Evolutionary conservation across 306 rosid species (phyloP).

Genomic region (Hylodesmum podocarpum): DNA sequence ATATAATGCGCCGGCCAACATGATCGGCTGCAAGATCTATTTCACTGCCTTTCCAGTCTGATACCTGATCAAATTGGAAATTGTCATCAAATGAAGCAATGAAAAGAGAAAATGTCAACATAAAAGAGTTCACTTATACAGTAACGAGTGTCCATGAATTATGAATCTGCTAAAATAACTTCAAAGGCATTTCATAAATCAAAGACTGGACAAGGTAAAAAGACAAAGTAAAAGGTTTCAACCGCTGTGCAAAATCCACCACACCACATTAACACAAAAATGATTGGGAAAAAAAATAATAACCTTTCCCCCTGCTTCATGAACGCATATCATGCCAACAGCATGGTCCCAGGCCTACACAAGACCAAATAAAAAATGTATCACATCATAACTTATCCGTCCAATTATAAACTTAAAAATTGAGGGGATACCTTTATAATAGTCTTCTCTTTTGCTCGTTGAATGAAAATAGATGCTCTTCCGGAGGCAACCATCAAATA

Average conservation of each 20-base stretch:
- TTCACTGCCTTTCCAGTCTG: slow-evolving; percentile 77
- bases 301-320: slow-evolving; percentile 50
- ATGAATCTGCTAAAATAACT: neutral
- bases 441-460: slow-evolving; percentile 38
- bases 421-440: slow-evolving; percentile 32
- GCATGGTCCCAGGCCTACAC: slow-evolving; percentile 48
- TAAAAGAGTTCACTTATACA: neutral
- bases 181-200: neutral
- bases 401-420: slow-evolving; percentile 7
- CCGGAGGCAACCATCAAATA: slow-evolving; percentile 55
- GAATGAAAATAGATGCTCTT: slow-evolving; percentile 47
- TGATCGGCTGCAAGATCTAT: slow-evolving; percentile 75
- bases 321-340: slow-evolving; percentile 42
- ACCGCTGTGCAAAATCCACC: neutral
- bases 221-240: neutral
- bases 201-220: neutral
- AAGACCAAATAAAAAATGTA: neutral
- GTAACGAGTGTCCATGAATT: neutral
- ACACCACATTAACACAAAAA: neutral
- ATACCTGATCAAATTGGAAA: slow-evolving; percentile 50
- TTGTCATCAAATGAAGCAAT: slow-evolving; percentile 12
- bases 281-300: neutral
- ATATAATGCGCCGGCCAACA: slow-evolving; percentile 60
- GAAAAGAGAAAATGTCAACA: neutral
- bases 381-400: neutral